Evolutionary conservation across 768 basidiomycete genomes (phyloP).

Genomic region (Boletus tomentosulus): DNA sequence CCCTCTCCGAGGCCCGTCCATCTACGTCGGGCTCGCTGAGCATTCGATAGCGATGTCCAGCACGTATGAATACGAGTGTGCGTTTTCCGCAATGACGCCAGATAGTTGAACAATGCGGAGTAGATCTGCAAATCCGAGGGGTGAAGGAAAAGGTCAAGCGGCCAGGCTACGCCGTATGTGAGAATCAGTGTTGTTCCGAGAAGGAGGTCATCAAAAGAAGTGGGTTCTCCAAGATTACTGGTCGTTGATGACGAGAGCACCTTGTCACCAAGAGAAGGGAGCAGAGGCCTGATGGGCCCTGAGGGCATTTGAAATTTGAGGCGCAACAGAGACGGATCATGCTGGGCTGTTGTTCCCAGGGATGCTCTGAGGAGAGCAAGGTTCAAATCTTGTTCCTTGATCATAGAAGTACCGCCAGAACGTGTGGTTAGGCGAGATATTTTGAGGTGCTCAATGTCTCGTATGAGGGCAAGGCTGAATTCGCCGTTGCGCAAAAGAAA

Average conservation of each 20-base stretch:
- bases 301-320: constrained; percentile 75
- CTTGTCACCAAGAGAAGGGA: constrained; percentile 60
- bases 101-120: constrained; percentile 72
- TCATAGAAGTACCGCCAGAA: constrained; percentile 65
- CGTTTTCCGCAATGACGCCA: constrained; percentile 79
- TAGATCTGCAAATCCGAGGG: constrained; percentile 71
- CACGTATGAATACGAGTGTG: constrained; percentile 76
- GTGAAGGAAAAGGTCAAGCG: constrained; percentile 85
- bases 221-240: constrained; percentile 35
- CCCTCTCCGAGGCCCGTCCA: constrained; percentile 90
- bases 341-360: constrained; percentile 82
- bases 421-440: constrained; percentile 68
- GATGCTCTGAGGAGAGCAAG: constrained; percentile 84
- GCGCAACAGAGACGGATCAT: constrained; percentile 70
- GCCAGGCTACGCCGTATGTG: constrained; percentile 75
- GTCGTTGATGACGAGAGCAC: constrained; percentile 41
- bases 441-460: constrained; percentile 83
- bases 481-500: constrained; percentile 88
- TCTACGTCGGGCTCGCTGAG: constrained; percentile 76
- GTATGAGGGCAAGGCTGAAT: constrained; percentile 77
- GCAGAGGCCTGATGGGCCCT: constrained; percentile 76
- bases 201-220: constrained; percentile 67
- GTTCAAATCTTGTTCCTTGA: constrained; percentile 87
- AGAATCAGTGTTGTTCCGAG: constrained; percentile 76
- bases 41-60: constrained; percentile 83